These are phyloP conservation scores for Skeletonema grethae DNA, from an alignment of 108 stramenopile genomes.

Conservation along the genomic window DNA sequence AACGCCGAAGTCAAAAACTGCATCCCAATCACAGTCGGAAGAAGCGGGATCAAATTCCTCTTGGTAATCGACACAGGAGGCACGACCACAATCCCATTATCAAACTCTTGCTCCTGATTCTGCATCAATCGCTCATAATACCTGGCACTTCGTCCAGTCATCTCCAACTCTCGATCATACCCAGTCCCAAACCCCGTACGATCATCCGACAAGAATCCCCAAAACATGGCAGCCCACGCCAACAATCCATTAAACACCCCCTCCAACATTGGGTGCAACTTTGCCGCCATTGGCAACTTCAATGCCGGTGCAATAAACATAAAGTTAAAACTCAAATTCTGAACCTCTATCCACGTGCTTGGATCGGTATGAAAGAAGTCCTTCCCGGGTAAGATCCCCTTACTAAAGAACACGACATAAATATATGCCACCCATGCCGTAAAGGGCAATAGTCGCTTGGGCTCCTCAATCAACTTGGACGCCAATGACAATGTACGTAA, in stretches of 20 bases:
- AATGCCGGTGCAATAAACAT: constrained; percentile 80
- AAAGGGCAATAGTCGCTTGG: constrained; percentile 64
- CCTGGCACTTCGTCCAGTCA: constrained; percentile 6
- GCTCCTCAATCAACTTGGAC: constrained; percentile 67
- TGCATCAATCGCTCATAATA: constrained; percentile 38
- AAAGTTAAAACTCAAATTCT: constrained; percentile 81
- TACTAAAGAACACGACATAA: constrained; percentile 78
- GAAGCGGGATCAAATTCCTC: constrained; percentile 65
- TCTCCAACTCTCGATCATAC: neutral
- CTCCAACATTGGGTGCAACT: constrained; percentile 86
- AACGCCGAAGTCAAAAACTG: constrained; percentile 89
- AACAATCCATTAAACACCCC: constrained; percentile 88
- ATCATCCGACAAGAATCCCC: constrained; percentile 86
- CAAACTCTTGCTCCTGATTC: constrained; percentile 30
- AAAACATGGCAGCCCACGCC: constrained; percentile 88
- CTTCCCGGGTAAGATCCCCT: constrained; percentile 77
- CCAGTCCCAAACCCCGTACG: constrained; percentile 35
- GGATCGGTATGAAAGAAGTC: constrained; percentile 69
- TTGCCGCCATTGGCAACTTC: constrained; percentile 67
- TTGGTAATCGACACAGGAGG: constrained; percentile 45
- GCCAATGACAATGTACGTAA: constrained; percentile 45
- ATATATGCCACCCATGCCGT: constrained; percentile 67
- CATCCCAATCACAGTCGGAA: constrained; percentile 83
- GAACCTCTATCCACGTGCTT: constrained; percentile 87
- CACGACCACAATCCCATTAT: constrained; percentile 28